Base-by-base conservation (phyloP, 257 asterid species). In the Nicotiana noctiflora region DNA sequence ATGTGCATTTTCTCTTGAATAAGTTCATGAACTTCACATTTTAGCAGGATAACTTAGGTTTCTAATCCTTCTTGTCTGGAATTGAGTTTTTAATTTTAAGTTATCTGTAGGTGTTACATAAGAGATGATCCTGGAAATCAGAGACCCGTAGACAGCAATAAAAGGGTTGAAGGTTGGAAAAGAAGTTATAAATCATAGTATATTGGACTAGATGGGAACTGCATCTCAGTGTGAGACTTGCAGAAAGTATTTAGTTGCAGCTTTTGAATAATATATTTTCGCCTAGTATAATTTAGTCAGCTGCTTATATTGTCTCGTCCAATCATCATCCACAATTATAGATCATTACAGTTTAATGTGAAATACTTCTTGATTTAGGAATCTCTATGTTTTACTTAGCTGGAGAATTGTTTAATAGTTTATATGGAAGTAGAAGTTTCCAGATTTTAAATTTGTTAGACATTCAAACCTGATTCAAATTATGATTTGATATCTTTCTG, bases 331-430 rank as follows among this genome's bases (percentile, higher is more conserved):
- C 23, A 49, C 44, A 51, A 74, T 15, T 25, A 15, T 74, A 25
- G 62, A 44, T 15, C 21, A 34, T 25, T 49, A 14, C 61, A 51
- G 14, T 74, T 74, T 74, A 15, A 14, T 0, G 44, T 4, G 61
- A 74, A 46, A 15, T 74, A 74, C 60, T 74, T 49, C 61, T 74
- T 74, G 44, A 51, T 74, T 17, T 49, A 49, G 79, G 79, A 49
- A 74, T 74, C 62, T 40, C 27, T 49, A 15, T 46, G 21, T 72
- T 44, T 46, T 2, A 74, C 8, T 74, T 49, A 49, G 61, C 79
- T 74, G 61, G 79, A 49, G 40, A 49, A 49, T 25, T 23, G 62
- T 29, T 46, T 23, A 17, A 29, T 49, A 49, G 19, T 72, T 49
- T 74, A 13, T 27, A 25, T 60, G 18, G 25, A 74, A 25, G 60